Percentiles rank a stretch among this genome's conserved stretches.
Conservation (phyloP, 768 basidiomycete species). For the Tephrocybe sp. region DNA sequence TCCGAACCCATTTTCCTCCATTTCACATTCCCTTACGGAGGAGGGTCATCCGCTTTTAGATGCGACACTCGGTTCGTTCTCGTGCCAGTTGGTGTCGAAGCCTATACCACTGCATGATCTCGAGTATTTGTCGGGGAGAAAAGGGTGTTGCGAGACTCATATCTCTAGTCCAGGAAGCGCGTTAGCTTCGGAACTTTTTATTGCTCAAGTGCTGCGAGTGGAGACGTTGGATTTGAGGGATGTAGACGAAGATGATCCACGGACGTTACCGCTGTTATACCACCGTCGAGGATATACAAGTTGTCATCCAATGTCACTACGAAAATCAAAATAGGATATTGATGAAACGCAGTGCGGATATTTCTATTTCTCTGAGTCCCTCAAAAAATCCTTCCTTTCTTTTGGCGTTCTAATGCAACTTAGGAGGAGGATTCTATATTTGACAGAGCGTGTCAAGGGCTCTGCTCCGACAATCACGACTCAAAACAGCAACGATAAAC, state of each 20-base stretch:
- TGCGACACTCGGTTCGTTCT: constrained; percentile 65
- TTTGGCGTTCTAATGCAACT: not conserved
- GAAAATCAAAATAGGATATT: constrained; percentile 11
- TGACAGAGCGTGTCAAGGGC: constrained; percentile 32
- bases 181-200: constrained; percentile 65
- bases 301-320: constrained; percentile 21
- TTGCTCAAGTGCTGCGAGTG: constrained; percentile 74
- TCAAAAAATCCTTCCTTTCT: not conserved
- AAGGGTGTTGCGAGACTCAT: constrained; percentile 12
- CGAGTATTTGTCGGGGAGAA: constrained; percentile 28
- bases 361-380: not conserved
- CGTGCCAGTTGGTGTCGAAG: constrained; percentile 62
- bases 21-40: constrained; percentile 37
- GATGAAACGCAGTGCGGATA: not conserved
- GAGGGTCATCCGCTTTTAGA: constrained; percentile 61
- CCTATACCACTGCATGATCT: constrained; percentile 63
- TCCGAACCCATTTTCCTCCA: constrained; percentile 25
- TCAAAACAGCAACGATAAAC: constrained; percentile 8
- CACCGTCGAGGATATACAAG: constrained; percentile 60
- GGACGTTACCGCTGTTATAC: constrained; percentile 59
- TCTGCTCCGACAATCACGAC: constrained; percentile 33
- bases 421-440: constrained; percentile 19
- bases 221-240: constrained; percentile 27
- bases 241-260: constrained; percentile 21
- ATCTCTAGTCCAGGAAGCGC: constrained; percentile 11